Evolutionary conservation across 2,329 filamentous ascomycete genomes (phyloP).

Genomic region (Alternaria arborescens): DNA sequence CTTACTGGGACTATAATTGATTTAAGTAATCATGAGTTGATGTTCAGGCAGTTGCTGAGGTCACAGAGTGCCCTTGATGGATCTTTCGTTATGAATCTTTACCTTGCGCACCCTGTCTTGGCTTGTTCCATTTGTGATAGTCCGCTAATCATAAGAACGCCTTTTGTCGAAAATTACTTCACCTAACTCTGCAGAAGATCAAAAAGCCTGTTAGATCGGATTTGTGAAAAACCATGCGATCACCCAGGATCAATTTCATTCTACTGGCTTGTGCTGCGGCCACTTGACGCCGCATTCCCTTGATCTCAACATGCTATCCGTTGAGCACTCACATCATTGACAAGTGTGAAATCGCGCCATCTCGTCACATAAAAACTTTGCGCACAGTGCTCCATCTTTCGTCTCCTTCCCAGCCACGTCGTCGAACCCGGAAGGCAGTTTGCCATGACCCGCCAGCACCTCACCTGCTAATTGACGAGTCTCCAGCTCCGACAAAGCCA

Average conservation of each 20-base stretch:
- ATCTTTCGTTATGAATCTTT: background rate
- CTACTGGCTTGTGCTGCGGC: background rate
- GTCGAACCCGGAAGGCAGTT: background rate
- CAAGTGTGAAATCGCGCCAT: background rate
- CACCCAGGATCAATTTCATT: no score
- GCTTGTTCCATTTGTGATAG: background rate
- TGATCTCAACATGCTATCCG: background rate
- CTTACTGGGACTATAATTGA: background rate
- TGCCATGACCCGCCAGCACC: background rate
- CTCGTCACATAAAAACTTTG: background rate
- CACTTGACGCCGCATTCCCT: background rate
- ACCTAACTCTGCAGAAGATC: no score
- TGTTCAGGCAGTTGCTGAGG: background rate
- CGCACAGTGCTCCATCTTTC: background rate
- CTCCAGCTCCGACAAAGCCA: background rate
- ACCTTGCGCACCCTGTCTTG: background rate
- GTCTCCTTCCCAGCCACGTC: background rate
- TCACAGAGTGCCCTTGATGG: background rate
- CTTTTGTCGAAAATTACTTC: no score
- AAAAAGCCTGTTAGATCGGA: no score
- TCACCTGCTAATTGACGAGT: background rate
- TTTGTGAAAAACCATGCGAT: no score
- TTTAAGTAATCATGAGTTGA: background rate
- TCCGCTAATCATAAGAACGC: background rate
- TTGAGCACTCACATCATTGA: background rate